phyloP scores from a whole-genome alignment of 306 rosid species.

The Senna siamea region DNA sequence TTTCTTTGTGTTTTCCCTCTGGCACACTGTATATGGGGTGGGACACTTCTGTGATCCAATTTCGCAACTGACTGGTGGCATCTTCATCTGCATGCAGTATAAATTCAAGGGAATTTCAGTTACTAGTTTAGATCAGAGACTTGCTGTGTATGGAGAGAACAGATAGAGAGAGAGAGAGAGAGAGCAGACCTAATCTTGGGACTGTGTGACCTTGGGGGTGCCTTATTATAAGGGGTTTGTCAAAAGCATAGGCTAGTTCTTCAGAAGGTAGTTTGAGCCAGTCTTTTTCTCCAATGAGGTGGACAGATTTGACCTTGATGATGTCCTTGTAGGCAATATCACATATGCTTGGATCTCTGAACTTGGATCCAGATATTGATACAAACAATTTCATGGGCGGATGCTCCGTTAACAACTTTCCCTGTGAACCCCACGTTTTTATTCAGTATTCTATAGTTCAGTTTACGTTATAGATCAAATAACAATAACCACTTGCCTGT shows the following conservation, averaged over 20 bases:
- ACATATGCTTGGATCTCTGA: slow-evolving; percentile 79
- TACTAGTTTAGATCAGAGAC: neutral
- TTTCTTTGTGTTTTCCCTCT: slow-evolving; percentile 26
- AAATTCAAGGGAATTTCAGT: slow-evolving; percentile 26
- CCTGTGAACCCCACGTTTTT: slow-evolving; percentile 54
- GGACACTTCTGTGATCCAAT: slow-evolving; percentile 48
- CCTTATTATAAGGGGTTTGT: slow-evolving; percentile 67
- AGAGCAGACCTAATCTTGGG: slow-evolving; percentile 69
- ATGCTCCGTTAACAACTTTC: slow-evolving; percentile 80
- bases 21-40: slow-evolving; percentile 16
- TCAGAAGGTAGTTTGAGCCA: slow-evolving; percentile 79
- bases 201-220: slow-evolving; percentile 93
- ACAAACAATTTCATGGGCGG: slow-evolving; percentile 68
- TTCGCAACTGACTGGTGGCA: slow-evolving; percentile 44
- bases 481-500: slow-evolving; percentile 50
- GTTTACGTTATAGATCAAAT: neutral
- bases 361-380: slow-evolving; percentile 79
- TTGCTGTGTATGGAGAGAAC: neutral
- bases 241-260: slow-evolving; percentile 74
- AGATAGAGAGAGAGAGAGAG: slow-evolving; percentile 22
- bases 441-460: slow-evolving; percentile 16
- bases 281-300: slow-evolving; percentile 84
- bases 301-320: slow-evolving; percentile 74
- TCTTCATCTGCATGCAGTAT: slow-evolving; percentile 58
- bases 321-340: slow-evolving; percentile 75